Conservation (phyloP, 2,329 filamentous ascomycete species). For the Helicocarpus griseus region DNA sequence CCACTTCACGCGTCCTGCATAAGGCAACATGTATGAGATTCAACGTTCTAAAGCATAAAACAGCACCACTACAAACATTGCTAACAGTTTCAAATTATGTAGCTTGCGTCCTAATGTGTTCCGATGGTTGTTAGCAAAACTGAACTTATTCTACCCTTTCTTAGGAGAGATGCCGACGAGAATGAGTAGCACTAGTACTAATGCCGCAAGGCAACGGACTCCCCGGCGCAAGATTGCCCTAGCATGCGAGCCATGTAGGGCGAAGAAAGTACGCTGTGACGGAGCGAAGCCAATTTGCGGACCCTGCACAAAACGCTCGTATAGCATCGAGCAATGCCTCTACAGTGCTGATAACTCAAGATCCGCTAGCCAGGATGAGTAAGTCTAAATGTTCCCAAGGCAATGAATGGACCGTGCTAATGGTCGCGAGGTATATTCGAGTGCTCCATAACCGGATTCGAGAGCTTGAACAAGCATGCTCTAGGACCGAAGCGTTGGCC, state of each 20-base stretch:
- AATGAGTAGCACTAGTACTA: not conserved
- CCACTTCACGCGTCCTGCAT: too few species aligned
- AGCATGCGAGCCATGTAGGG: slow-evolving; percentile 35
- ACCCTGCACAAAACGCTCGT: slow-evolving; percentile 29
- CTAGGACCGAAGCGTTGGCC: slow-evolving; percentile 14
- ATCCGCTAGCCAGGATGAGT: slow-evolving; percentile 29
- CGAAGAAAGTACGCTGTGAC: slow-evolving; percentile 35
- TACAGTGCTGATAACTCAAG: slow-evolving; percentile 31
- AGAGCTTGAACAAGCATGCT: slow-evolving; percentile 19
- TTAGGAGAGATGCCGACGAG: not conserved
- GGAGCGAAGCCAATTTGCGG: slow-evolving; percentile 37
- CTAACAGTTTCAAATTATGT: too few species aligned
- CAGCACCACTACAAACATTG: too few species aligned
- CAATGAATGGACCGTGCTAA: not conserved
- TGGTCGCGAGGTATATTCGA: slow-evolving; percentile 8
- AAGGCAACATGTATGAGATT: too few species aligned
- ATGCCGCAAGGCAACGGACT: not conserved
- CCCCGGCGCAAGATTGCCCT: slow-evolving; percentile 22
- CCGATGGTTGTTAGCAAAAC: too few species aligned
- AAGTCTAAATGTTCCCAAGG: not conserved
- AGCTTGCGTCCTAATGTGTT: too few species aligned
- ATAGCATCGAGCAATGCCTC: slow-evolving; percentile 27
- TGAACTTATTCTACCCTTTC: not conserved
- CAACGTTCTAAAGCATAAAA: too few species aligned
- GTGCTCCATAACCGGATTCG: slow-evolving; percentile 20